These are phyloP conservation scores for Strobilomyces dryophilus DNA, from an alignment of 768 basidiomycete genomes.

Conservation along the genomic window DNA sequence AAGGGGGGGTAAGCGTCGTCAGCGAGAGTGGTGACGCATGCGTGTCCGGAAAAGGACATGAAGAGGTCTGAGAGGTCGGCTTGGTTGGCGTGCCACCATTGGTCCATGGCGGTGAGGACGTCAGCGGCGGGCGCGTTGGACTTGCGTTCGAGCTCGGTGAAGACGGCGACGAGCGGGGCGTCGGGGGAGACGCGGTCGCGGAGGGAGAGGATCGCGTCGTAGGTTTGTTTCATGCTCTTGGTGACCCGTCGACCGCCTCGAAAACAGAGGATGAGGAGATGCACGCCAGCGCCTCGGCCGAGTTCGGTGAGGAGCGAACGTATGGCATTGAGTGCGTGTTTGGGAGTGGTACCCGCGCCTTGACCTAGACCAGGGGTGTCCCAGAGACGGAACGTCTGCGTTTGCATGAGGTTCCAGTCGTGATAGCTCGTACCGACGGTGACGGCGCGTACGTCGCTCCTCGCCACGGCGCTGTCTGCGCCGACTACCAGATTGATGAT, in stretches of 20 bases:
- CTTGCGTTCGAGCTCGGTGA: constrained; percentile 18
- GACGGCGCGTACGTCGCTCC: constrained; percentile 16
- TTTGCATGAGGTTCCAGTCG: constrained; percentile 19
- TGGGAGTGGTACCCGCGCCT: constrained; percentile 8
- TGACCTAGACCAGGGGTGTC: constrained; percentile 21
- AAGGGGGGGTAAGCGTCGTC: constrained; percentile 16
- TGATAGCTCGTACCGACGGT: constrained; percentile 21
- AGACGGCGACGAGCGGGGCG: constrained; percentile 16
- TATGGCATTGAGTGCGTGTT: constrained; percentile 15
- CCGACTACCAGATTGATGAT: constrained; percentile 16
- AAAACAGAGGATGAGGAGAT: constrained; percentile 20
- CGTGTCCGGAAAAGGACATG: constrained; percentile 17
- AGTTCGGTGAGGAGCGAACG: constrained; percentile 23
- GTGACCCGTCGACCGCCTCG: constrained; percentile 18
- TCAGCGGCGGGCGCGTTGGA: constrained; percentile 1
- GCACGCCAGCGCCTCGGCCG: constrained; percentile 10
- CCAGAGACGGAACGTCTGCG: constrained; percentile 25
- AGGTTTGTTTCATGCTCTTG: constrained; percentile 18
- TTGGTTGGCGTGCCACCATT: constrained; percentile 20
- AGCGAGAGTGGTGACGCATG: constrained; percentile 21
- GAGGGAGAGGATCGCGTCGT: constrained; percentile 13
- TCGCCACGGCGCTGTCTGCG: constrained; percentile 10
- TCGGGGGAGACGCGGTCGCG: constrained; percentile 16
- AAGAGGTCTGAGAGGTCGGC: constrained; percentile 2
- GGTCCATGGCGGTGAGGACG: constrained; percentile 17